Conservation (phyloP, 2,329 filamentous ascomycete genomes). For the Pezicula neosporulosa region DNA sequence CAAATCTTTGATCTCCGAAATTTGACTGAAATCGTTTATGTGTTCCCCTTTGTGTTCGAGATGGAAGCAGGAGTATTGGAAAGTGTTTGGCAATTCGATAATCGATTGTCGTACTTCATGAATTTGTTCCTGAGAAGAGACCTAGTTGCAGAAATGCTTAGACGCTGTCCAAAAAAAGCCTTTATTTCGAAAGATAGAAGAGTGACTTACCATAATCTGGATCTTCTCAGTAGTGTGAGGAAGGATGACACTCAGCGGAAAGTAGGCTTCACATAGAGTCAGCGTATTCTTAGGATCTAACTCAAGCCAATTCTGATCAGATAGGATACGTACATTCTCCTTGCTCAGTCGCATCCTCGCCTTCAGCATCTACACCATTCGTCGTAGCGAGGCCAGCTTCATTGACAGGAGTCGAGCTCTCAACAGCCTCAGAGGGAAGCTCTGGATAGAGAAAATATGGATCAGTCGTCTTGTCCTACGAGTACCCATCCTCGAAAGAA, state of each 20-base stretch:
- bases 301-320: background rate
- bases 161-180: background rate
- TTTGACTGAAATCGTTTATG: conserved; percentile 92
- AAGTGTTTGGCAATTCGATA: conserved; percentile 86
- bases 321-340: conserved; percentile 24
- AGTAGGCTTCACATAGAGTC: conserved; percentile 39
- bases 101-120: conserved; percentile 97
- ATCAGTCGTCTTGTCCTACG: too few relatives aligned
- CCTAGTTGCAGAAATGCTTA: conserved; percentile 45
- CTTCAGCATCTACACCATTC: conserved; percentile 17
- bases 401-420: conserved; percentile 14
- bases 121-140: conserved; percentile 90
- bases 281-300: conserved; percentile 9
- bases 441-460: conserved; percentile 9
- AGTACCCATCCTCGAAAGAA: too few relatives aligned
- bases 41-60: conserved; percentile 84
- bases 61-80: conserved; percentile 99
- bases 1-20: conserved; percentile 83
- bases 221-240: conserved; percentile 78
- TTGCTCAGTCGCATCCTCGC: conserved; percentile 22
- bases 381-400: conserved; percentile 16
- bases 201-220: conserved; percentile 71
- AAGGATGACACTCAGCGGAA: conserved; percentile 71
- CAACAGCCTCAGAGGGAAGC: conserved; percentile 9
- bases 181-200: conserved; percentile 1